Base-by-base conservation (phyloP, 2,329 filamentous ascomycete genomes). In the Emericellopsis cladophorae region DNA sequence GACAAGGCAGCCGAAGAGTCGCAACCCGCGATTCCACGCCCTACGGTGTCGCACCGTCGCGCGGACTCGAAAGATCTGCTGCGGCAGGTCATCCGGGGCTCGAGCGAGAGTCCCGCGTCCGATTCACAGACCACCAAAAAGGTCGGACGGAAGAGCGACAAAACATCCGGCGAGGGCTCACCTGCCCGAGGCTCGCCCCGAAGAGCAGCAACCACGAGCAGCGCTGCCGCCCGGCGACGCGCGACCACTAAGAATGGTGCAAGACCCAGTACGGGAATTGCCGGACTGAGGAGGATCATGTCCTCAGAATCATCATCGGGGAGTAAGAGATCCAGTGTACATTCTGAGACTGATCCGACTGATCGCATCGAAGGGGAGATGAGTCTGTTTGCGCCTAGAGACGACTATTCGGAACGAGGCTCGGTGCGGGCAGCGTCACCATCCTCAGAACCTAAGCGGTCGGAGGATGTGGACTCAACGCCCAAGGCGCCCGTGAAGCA, bases 281-380 rank as follows among this genome's bases (percentile, higher is more conserved):
- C 57, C 6, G 64, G 64, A 26, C 50, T 74, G 32, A 58, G 54
- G 33, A 62, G 66, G 40, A 57, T 53, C 40, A 50, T 56, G 11
- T 74, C 70, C 3, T 56, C 54, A 22, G 70, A 72, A 37, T 72
- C 70, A 34, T 49, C 58, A 39, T 62, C 61, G 26, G 22, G 41
- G 47, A 65, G 66, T 47, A 74, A 73, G 54, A 59, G 62, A 42
- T 64, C 62, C 31, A 72, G 67, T 51, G 55, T 64, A 50, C 58
- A 64, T 43, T 75, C 72, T 1, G 72, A 76, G 42, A 51, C 57
- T 12, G 74, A 77, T 45, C 72, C 74, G 5, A 70, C 65, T 1
- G 72, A 72, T 47, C 69, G 73, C 36, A 75, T 77, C 39, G 66
- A 73, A 48, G 68, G 62, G 9, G 74, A 78, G 54, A 66, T 68